These are phyloP conservation scores for Sclerotinia spermophila DNA, from an alignment of 2,329 filamentous ascomycete species.

Conservation along the genomic window DNA sequence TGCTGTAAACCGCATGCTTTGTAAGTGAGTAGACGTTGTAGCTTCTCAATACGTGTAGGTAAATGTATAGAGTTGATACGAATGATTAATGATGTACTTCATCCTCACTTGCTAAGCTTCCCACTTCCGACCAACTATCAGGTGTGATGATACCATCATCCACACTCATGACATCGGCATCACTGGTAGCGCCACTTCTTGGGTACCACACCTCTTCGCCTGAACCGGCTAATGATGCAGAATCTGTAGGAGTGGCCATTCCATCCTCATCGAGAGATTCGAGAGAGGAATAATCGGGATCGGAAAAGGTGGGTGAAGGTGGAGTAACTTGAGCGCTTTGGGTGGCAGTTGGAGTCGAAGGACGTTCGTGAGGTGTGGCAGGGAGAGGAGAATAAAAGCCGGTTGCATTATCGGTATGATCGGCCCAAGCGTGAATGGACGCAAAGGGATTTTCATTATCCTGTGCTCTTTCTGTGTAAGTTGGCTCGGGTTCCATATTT, in stretches of 20 bases:
- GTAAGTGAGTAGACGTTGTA: background rate
- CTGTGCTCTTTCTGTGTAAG: conserved; percentile 50
- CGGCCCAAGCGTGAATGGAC: conserved; percentile 63
- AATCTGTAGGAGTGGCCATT: conserved; percentile 57
- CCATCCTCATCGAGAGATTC: conserved; percentile 43
- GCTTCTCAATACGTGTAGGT: background rate
- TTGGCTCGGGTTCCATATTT: conserved; percentile 31
- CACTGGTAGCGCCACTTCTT: conserved; percentile 40
- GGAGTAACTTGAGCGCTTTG: conserved; percentile 17
- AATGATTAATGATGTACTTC: conserved; percentile 30
- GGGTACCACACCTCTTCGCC: conserved; percentile 42
- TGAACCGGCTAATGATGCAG: conserved; percentile 52
- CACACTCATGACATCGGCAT: conserved; percentile 57
- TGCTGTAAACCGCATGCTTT: background rate
- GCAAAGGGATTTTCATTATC: conserved; percentile 50
- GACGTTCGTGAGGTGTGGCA: conserved; percentile 39
- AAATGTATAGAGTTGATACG: conserved; percentile 16
- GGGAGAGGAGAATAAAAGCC: conserved; percentile 61
- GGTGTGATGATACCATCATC: conserved; percentile 58
- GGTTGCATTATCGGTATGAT: conserved; percentile 36
- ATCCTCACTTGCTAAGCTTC: conserved; percentile 53
- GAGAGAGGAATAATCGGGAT: conserved; percentile 23
- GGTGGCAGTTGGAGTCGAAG: conserved; percentile 32
- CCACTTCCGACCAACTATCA: conserved; percentile 62
- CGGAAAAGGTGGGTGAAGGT: conserved; percentile 31